These are phyloP conservation scores for Selaginella moellendorffii DNA, from an alignment of 75 land plant species.

Conservation along the genomic window DNA sequence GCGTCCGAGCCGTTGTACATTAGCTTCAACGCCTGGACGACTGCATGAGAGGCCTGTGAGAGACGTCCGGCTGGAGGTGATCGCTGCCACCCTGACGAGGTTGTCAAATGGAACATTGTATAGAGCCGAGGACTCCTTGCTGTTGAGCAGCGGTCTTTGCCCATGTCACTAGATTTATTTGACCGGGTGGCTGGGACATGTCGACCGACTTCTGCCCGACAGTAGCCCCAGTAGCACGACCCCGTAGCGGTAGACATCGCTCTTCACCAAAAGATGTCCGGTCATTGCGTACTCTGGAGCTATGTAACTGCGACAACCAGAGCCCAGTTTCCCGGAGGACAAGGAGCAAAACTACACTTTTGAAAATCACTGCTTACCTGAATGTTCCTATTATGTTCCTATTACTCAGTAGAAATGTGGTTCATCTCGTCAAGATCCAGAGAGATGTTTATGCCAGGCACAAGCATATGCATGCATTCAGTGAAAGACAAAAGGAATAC, in stretches of 20 bases:
- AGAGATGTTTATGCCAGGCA: no score
- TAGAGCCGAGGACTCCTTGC: neutral
- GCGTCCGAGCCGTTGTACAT: slow-evolving; percentile 7
- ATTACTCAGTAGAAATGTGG: slow-evolving; percentile 66
- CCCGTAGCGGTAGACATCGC: slow-evolving; percentile 98
- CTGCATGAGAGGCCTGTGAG: slow-evolving; percentile 4
- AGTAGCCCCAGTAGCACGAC: slow-evolving; percentile 90
- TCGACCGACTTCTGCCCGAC: slow-evolving; percentile 93
- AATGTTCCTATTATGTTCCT: slow-evolving; percentile 98
- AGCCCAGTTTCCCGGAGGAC: no score
- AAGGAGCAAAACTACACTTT: no score
- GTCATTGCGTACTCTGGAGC: slow-evolving; percentile 99
- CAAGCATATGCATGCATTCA: no score
- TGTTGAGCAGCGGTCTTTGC: slow-evolving; percentile 22
- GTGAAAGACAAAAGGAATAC: no score
- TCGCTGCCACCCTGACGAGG: slow-evolving; percentile 3
- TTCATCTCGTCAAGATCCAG: slow-evolving; percentile 25
- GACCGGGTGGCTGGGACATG: slow-evolving; percentile 86
- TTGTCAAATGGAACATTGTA: neutral
- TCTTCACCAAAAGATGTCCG: slow-evolving; percentile 92
- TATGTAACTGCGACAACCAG: slow-evolving; percentile 90
- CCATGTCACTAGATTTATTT: slow-evolving; percentile 95
- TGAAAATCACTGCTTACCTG: slow-evolving; percentile 36
- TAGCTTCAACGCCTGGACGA: slow-evolving; percentile 7
- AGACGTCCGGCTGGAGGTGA: slow-evolving; percentile 9